phyloP scores from a whole-genome alignment of 805 yeast species.

The Sugiyamaella floridensis region DNA sequence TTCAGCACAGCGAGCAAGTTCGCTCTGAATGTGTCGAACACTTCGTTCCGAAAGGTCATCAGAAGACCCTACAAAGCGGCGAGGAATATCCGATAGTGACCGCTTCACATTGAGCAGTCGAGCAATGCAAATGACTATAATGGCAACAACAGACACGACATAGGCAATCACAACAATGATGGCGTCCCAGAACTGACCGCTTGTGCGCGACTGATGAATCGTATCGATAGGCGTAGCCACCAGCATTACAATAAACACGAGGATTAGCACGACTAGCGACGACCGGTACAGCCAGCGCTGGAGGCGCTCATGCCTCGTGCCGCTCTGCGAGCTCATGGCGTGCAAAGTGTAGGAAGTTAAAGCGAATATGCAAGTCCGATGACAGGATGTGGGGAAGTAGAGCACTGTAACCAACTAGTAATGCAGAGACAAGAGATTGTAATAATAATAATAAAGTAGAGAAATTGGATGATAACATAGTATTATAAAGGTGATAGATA shows the following conservation, averaged over 20 bases:
- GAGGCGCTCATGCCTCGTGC: neutral
- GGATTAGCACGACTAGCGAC: slow-evolving; percentile 26
- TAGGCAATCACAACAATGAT: slow-evolving; percentile 72
- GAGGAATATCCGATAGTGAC: slow-evolving; percentile 69
- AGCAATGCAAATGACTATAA: slow-evolving; percentile 46
- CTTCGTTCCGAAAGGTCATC: slow-evolving; percentile 52
- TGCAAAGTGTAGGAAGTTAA: no score
- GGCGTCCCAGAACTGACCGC: slow-evolving; percentile 67
- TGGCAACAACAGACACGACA: slow-evolving; percentile 48
- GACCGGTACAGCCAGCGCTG: slow-evolving; percentile 21
- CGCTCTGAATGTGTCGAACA: slow-evolving; percentile 35
- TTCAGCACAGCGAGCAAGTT: slow-evolving; percentile 38
- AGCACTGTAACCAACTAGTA: no score
- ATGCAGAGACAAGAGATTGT: no score
- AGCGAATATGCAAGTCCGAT: no score
- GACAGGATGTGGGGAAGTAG: no score
- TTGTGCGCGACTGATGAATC: slow-evolving; percentile 52
- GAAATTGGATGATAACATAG: no score
- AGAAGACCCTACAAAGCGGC: slow-evolving; percentile 60
- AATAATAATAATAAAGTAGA: no score
- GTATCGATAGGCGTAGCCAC: slow-evolving; percentile 77
- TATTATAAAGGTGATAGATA: no score
- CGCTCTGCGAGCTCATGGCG: no score
- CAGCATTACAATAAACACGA: slow-evolving; percentile 45
- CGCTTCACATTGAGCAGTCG: slow-evolving; percentile 54